A percentile compares a stretch with the other conserved stretches of the same genome.
These are phyloP conservation scores for Metschnikowia similis DNA, from an alignment of 805 yeast genomes.

Conservation along the genomic window DNA sequence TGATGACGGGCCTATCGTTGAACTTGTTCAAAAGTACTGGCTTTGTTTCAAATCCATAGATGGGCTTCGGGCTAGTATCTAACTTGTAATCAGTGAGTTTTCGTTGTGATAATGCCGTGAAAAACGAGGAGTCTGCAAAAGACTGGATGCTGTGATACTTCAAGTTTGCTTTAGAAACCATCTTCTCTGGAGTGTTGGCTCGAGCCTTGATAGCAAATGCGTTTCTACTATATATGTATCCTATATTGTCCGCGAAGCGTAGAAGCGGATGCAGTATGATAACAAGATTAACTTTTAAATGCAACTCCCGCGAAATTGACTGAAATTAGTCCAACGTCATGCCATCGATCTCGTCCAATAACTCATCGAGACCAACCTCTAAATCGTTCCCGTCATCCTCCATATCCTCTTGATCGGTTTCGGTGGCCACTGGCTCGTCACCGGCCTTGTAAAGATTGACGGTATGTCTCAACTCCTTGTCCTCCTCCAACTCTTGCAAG, in stretches of 20 bases:
- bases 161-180: constrained; percentile 8
- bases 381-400: constrained; percentile 82
- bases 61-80: constrained; percentile 41
- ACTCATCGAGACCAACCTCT: constrained; percentile 82
- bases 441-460: constrained; percentile 80
- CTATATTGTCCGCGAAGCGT: neutral
- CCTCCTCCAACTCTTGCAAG: constrained; percentile 97
- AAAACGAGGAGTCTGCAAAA: constrained; percentile 83
- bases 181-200: neutral
- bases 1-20: constrained; percentile 32
- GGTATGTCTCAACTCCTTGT: constrained; percentile 85
- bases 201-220: neutral
- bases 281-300: neutral
- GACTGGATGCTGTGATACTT: constrained; percentile 56
- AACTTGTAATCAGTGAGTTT: constrained; percentile 74
- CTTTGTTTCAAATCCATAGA: constrained; percentile 43
- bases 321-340: constrained; percentile 76
- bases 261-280: constrained; percentile 3
- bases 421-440: constrained; percentile 21
- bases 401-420: constrained; percentile 41
- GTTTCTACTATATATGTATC: neutral
- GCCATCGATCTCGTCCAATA: constrained; percentile 90
- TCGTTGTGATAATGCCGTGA: constrained; percentile 64
- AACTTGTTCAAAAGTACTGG: constrained; percentile 32
- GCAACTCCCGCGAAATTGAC: neutral